phyloP scores from a whole-genome alignment of 352 stramenopile genomes.

The Thalassiosira hispida region DNA sequence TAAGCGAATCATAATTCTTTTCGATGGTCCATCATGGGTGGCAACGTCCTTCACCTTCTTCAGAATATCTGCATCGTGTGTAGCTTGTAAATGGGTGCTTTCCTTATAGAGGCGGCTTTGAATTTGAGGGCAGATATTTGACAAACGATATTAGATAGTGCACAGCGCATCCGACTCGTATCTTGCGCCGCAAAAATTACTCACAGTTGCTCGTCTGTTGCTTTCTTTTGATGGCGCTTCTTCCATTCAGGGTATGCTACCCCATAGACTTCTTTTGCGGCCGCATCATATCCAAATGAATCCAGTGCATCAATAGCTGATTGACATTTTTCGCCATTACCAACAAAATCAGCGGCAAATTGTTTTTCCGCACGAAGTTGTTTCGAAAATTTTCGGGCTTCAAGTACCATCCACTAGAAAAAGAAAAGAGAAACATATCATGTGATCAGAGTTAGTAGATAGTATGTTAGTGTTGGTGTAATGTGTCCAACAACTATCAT shows the following conservation, averaged over 20 bases:
- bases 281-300: slow-evolving; percentile 59
- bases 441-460: not conserved
- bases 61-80: slow-evolving; percentile 46
- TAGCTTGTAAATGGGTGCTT: slow-evolving; percentile 45
- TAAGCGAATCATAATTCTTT: slow-evolving; percentile 53
- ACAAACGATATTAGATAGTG: slow-evolving; percentile 15
- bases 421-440: not conserved
- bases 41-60: slow-evolving; percentile 14
- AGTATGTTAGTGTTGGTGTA: not conserved
- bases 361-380: slow-evolving; percentile 23
- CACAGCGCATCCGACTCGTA: not conserved
- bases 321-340: slow-evolving; percentile 17
- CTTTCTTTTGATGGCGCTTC: slow-evolving; percentile 61
- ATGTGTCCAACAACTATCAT: slow-evolving; percentile 1
- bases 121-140: not conserved
- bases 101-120: slow-evolving; percentile 47
- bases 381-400: slow-evolving; percentile 48
- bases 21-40: slow-evolving; percentile 13
- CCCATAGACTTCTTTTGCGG: slow-evolving; percentile 68
- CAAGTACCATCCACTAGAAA: slow-evolving; percentile 62
- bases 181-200: slow-evolving; percentile 14
- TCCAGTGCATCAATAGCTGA: slow-evolving; percentile 27
- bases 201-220: slow-evolving; percentile 68
- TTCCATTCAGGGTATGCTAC: slow-evolving; percentile 69
- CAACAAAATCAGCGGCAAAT: slow-evolving; percentile 2